These are phyloP conservation scores for Thielaviopsis punctulata DNA, from an alignment of 2,329 filamentous ascomycete genomes.

Conservation along the genomic window DNA sequence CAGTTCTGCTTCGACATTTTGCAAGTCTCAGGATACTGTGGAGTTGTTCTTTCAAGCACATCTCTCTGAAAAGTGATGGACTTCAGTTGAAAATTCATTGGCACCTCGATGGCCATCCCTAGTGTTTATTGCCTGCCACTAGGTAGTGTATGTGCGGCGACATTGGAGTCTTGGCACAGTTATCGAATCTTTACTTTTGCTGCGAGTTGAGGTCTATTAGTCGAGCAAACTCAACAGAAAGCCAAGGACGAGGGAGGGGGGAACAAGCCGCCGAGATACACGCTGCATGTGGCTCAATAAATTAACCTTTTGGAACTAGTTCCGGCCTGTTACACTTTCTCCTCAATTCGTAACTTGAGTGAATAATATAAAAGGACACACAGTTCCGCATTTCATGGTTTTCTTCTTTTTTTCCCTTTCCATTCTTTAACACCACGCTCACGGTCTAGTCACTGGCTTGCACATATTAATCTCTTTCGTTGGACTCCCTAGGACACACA, in stretches of 20 bases:
- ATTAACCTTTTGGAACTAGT: background rate
- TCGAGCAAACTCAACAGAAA: background rate
- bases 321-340: background rate
- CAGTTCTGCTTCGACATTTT: no score
- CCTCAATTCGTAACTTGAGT: background rate
- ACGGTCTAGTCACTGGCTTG: background rate
- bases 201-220: background rate
- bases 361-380: background rate
- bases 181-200: constrained; percentile 5
- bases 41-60: no score
- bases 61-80: background rate
- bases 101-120: background rate
- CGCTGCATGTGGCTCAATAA: background rate
- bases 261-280: background rate
- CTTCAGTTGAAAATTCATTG: background rate
- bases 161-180: background rate
- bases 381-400: background rate
- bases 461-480: no score
- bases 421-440: no score
- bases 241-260: background rate
- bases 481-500: no score
- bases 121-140: background rate
- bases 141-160: background rate
- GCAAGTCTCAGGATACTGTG: no score
- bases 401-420: background rate